Base-by-base conservation (phyloP, 1,284 basidiomycete species). In the Leccinum pachyderme region DNA sequence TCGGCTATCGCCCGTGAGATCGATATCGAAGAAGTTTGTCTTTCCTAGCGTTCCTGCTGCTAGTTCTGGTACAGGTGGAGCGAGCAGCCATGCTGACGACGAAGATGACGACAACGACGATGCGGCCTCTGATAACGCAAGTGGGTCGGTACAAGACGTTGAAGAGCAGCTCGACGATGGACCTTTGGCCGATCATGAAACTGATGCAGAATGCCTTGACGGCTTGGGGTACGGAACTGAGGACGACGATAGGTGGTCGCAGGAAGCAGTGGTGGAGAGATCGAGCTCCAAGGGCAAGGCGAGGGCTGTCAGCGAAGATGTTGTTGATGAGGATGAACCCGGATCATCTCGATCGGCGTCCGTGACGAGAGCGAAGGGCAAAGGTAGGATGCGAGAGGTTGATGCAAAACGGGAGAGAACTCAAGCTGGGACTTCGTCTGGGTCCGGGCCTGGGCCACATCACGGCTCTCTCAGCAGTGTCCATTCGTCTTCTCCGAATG, bases 11-110 rank as follows among this genome's bases (percentile, higher is more conserved):
- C 68, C 68, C 24, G 49, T 61, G 43, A 66, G 56, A 47, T 72
- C 71, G 25, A 70, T 70, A 51, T 69, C 69, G 41, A 72, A 71
- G 47, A 72, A 72, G 27, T 72, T 70, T 44, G 67, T 72, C 33
- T 70, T 70, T 27, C 68, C 68, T 5, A 45, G 22, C n/a, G 49
- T 31, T 24, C 60, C 59, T 3, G 18, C 18, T 33, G 32, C 59
- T 32, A 52, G 28, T 28, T 0, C 27, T 25, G 25, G 22, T 28
- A 1, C 44, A 15, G 7, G 41, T 25, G 43, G 24, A 8, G 15
- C 43, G 43, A 9, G 13, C 4, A 27, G 24, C 43, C 43, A 45
- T 15, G 43, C 25, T 8, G 25, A 45, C 6, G 15, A 45, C 6
- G 15, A 15, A 24, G 12, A 44, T 5, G 5, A 25, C 0, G 24